Evolutionary conservation across 2,329 filamentous ascomycete genomes (phyloP), one percentile per base, ranked within the genome.

Genomic region (Aspergillus ibericus): DNA sequence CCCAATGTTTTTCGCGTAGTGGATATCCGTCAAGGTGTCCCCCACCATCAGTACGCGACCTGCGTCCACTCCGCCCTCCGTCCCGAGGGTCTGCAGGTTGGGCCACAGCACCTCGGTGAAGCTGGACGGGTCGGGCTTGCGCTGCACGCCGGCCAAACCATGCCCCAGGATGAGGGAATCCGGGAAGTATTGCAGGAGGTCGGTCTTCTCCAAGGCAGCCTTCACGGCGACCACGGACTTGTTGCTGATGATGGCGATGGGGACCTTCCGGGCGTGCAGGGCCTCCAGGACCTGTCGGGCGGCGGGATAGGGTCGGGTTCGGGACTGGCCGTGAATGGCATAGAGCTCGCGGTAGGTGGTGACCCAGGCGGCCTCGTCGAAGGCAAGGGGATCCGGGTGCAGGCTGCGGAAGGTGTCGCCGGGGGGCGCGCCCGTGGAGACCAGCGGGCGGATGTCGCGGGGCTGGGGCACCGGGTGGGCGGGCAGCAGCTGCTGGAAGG

Each of bases 161-260:
- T 65, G 56, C 1, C 63, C 63, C 32, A 65, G 35, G 25, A 65
- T 59, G n/a, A 61, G 36, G 8, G 32, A 9, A 13, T 60, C 59
- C 3, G 52, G 47, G n/a, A 65, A 49, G 10, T 53, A 52, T 0
- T 29, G 50, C 12, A 27, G 20, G 27, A 65, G 20, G 3, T 32
- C 55, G 18, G 38, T 29, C 22, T 47, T 22, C 38, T 53, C 27
- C 55, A 63, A 16, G 7, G 59, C 58, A 5, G 54, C 47, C 36
- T 58, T 62, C 7, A 70, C 60, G 0, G 66, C 62, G 0, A 56
- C 58, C 3, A 66, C 61, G 1, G 56, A 62, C 47, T 70, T 70
- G 32, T 70, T 70, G 34, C 66, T 70, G 8, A 69, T 59, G 36
- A 70, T 68, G 0, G 65, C 62, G 29, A 67, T 55, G 27, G 63